phyloP scores from a whole-genome alignment of 176 grass and related monocot species.

The Saccharum spontaneum region DNA sequence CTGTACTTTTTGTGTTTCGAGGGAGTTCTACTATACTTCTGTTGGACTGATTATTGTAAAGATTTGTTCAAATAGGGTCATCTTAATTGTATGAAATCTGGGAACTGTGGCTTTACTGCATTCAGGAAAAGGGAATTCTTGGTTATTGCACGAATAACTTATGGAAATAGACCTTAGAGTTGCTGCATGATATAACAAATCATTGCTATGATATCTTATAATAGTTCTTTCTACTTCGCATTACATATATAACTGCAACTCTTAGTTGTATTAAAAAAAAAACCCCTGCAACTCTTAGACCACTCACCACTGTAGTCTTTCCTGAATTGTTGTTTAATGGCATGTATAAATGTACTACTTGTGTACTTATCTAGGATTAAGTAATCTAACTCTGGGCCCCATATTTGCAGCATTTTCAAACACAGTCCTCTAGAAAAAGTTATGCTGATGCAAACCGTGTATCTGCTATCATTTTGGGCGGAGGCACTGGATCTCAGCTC shows the following conservation, averaged over 20 bases:
- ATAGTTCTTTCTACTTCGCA: not conserved
- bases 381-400: not conserved
- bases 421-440: constrained; percentile 41
- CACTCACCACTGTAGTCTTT: not conserved
- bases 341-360: not conserved
- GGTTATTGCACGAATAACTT: not conserved
- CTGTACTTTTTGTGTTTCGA: not conserved
- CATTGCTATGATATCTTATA: not conserved
- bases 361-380: not conserved
- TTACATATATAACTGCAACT: not conserved
- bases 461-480: constrained; percentile 71
- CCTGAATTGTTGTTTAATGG: constrained; percentile 12
- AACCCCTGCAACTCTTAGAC: not conserved
- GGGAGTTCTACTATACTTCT: not conserved
- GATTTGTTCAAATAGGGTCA: not conserved
- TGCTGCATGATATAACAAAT: not conserved
- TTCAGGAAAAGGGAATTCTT: not conserved
- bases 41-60: not conserved
- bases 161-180: constrained; percentile 2
- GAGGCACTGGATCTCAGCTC: constrained; percentile 62
- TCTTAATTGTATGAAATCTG: not conserved
- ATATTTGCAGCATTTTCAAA: constrained; percentile 44
- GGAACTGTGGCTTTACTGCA: not conserved
- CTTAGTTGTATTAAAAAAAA: not conserved
- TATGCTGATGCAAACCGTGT: constrained; percentile 57